Evolutionary conservation across 805 yeast genomes (phyloP), one percentile per base, ranked within the genome.

Genomic region (Kuraishia capsulata): DNA sequence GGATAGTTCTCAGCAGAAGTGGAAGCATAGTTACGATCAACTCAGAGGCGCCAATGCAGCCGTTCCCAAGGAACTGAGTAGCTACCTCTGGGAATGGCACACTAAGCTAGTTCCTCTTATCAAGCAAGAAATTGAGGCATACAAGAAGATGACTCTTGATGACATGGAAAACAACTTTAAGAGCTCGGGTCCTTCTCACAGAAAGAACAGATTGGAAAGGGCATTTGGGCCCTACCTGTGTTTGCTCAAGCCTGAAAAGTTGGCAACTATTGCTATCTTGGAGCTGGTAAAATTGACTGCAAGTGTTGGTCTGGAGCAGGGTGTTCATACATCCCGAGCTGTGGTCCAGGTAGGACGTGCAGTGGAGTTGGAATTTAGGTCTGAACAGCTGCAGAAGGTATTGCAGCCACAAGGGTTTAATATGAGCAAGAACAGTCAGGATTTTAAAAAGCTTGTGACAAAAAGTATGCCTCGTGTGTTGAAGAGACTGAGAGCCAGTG

Each of bases 31-130:
- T 45, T 81, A 74, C 48, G 94, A 86, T 49, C 77, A 73, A 38
- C 68, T 77, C 51, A 65, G 67, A 41, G 68, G 81, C 46, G 86
- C 86, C 18, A 76, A 69, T 10, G 40, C 57, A 21, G 52, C 73
- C 16, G 57, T 77, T 29, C 72, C 76, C 34, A 73, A 76, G 41
- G 71, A 76, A 10, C 62, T 89, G 30, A 88, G 87, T 42, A 79
- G 78, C 1, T 78, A 78, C 46, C 61, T 92, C 30, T 92, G 87
- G 75, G 73, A 75, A 42, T 92, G 98, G 98, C 81, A 81, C 46
- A 69, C 70, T 38, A 78, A 75, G 35, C 68, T 89, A 72, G 57
- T 78, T 23, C 92, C 95, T 0, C 62, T 78, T 37, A 71, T 92
- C 11, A 63, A 75, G 44, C 73, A 75, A 44, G 97, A 87, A 55